These are phyloP conservation scores for Kitagawia praeruptora DNA, from an alignment of 129 eudicot genomes.

Conservation along the genomic window DNA sequence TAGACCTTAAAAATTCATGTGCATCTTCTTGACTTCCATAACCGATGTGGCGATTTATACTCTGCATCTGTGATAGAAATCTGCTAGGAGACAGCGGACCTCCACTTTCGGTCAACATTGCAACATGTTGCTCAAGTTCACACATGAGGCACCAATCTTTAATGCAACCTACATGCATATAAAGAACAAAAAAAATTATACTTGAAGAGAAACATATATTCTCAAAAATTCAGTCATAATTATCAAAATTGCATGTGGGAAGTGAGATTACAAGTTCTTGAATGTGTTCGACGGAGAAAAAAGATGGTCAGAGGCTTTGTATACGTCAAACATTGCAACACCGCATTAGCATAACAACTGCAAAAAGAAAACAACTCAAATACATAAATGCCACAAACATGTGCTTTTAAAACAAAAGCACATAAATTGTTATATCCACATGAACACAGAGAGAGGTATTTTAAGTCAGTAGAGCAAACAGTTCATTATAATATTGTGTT, in stretches of 20 bases:
- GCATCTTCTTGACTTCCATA: conserved; percentile 97
- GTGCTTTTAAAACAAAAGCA: not conserved
- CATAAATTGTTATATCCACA: not conserved
- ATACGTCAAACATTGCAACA: conserved; percentile 79
- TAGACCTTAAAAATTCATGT: conserved; percentile 87
- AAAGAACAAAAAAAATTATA: not conserved
- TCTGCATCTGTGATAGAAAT: conserved; percentile 61
- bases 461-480: not conserved
- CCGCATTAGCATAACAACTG: conserved; percentile 99
- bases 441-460: not conserved
- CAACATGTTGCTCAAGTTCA: conserved; percentile 82
- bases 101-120: conserved; percentile 48
- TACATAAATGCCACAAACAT: not conserved
- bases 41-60: conserved; percentile 63
- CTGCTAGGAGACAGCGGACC: conserved; percentile 71
- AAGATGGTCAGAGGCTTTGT: conserved; percentile 79
- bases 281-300: conserved; percentile 73
- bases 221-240: not conserved
- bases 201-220: not conserved
- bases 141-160: conserved; percentile 92
- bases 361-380: conserved; percentile 8
- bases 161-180: conserved; percentile 35
- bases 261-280: conserved; percentile 53
- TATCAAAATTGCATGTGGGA: not conserved
- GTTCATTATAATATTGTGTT: not conserved